Evolutionary conservation across 208 protist species (phyloP).

Genomic region (Trypanosoma cruzi): DNA sequence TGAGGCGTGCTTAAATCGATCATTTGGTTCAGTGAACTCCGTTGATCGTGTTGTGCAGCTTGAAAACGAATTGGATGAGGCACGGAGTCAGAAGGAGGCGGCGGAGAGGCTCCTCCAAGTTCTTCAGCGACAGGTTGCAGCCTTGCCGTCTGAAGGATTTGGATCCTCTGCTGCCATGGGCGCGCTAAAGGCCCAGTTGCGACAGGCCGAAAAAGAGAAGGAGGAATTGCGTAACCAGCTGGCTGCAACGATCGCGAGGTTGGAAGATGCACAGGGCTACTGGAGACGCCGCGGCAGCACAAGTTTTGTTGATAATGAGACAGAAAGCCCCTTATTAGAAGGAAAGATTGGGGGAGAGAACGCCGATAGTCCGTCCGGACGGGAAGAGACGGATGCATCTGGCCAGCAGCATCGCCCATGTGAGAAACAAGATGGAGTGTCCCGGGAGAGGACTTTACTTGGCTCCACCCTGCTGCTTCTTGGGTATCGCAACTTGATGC

Average conservation of each 20-base stretch:
- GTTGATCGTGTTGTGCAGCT: conserved; percentile 61
- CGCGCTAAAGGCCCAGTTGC: conserved; percentile 54
- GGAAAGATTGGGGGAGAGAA: background rate
- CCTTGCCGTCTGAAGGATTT: conserved; percentile 32
- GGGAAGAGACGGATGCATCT: background rate
- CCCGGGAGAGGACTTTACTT: conserved; percentile 30
- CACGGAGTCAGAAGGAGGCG: conserved; percentile 51
- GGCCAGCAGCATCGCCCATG: background rate
- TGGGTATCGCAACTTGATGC: conserved; percentile 61
- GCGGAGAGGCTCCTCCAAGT: conserved; percentile 56
- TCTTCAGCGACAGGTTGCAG: conserved; percentile 60
- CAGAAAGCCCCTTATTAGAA: conserved; percentile 22
- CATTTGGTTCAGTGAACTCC: conserved; percentile 63
- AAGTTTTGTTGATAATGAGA: conserved; percentile 11
- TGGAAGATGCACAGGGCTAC: conserved; percentile 25
- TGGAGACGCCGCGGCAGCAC: background rate
- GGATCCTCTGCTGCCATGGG: conserved; percentile 32
- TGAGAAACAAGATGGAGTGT: background rate
- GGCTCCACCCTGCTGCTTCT: conserved; percentile 53
- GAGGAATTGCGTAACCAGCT: conserved; percentile 56
- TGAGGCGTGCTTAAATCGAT: conserved; percentile 38
- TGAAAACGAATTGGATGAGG: conserved; percentile 73
- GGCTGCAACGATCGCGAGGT: conserved; percentile 32
- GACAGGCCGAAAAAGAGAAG: conserved; percentile 61
- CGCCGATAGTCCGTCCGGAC: background rate